Conservation (phyloP, 179 eudicot species). For the Patellifolia procumbens region DNA sequence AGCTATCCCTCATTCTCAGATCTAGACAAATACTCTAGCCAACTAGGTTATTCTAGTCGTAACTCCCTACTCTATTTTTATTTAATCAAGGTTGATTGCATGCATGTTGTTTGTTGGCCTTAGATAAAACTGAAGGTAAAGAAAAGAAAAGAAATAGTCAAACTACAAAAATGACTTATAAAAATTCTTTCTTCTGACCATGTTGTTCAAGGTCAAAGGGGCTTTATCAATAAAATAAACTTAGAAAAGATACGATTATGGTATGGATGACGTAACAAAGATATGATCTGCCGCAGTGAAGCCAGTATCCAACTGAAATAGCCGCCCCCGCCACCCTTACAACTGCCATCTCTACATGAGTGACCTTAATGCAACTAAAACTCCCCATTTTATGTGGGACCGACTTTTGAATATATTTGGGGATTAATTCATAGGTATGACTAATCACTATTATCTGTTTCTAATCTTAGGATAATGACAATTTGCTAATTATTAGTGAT, state of each 20-base stretch:
- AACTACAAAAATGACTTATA: not conserved
- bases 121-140: not conserved
- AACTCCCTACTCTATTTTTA: no score
- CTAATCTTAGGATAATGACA: conserved; percentile 25
- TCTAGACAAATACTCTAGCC: no score
- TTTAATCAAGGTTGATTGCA: not conserved
- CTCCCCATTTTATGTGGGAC: conserved; percentile 26
- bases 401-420: conserved; percentile 17
- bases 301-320: conserved; percentile 9
- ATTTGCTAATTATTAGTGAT: not conserved
- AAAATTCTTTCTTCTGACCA: not conserved
- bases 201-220: conserved; percentile 7
- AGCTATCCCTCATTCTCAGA: no score
- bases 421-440: conserved; percentile 16
- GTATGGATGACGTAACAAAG: conserved; percentile 31
- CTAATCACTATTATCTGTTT: conserved; percentile 15
- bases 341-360: not conserved
- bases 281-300: conserved; percentile 24
- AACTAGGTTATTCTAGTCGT: no score
- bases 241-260: conserved; percentile 29
- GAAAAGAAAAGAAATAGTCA: no score
- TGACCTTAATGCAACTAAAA: not conserved
- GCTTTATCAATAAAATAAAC: not conserved
- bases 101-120: no score
- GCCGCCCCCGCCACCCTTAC: conserved; percentile 2